Conservation (phyloP, 2,329 filamentous ascomycete genomes). For the Emydomyces testavorans region DNA sequence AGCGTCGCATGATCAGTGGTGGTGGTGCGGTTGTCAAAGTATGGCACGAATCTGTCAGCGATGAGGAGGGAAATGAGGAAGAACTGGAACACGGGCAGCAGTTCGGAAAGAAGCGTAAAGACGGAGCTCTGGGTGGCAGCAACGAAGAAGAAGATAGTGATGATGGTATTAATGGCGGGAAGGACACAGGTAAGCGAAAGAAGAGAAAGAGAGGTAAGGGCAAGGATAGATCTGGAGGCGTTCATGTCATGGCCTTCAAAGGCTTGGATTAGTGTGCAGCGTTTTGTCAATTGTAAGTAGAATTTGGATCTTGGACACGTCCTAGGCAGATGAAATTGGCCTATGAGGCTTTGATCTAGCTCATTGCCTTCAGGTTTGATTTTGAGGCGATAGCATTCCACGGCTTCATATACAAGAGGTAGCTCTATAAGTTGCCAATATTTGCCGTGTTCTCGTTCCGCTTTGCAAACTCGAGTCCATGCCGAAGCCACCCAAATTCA, state of each 20-base stretch:
- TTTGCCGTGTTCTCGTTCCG: constrained; percentile 3
- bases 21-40: constrained; percentile 80
- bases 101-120: constrained; percentile 29
- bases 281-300: too few relatives aligned
- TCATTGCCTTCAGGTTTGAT: too few relatives aligned
- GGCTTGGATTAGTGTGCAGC: constrained; percentile 35
- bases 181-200: constrained; percentile 37
- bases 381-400: too few relatives aligned
- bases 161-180: constrained; percentile 41
- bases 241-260: constrained; percentile 34
- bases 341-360: background rate
- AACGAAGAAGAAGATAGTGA: constrained; percentile 32
- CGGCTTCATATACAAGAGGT: background rate
- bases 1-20: constrained; percentile 76
- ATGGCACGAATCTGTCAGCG: constrained; percentile 58
- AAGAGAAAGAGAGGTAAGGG: constrained; percentile 37
- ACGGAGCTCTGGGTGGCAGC: constrained; percentile 18
- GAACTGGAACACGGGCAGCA: constrained; percentile 36
- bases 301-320: too few relatives aligned
- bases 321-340: too few relatives aligned
- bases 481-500: constrained; percentile 2
- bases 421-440: background rate
- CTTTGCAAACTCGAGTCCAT: constrained; percentile 1
- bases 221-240: constrained; percentile 30
- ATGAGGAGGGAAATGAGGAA: constrained; percentile 38